These are phyloP conservation scores for Mucor ambiguus DNA, from an alignment of 371 early-diverging fungal genomes.

Conservation along the genomic window DNA sequence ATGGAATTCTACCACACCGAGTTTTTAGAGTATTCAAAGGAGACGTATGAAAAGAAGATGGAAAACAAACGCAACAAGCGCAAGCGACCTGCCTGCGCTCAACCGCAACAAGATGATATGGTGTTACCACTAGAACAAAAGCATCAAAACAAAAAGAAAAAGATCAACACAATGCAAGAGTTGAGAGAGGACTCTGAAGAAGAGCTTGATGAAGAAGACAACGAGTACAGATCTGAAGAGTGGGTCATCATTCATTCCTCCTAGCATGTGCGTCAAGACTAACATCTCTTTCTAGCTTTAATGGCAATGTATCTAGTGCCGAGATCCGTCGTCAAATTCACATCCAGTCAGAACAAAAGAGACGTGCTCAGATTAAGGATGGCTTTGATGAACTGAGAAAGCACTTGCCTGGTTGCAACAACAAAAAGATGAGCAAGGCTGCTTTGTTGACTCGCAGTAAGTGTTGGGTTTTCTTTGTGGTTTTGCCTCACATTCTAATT, in stretches of 20 bases:
- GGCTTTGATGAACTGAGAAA: constrained; percentile 58
- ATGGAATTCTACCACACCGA: constrained; percentile 56
- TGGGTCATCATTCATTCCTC: neutral
- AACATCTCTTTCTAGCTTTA: neutral
- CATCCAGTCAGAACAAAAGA: constrained; percentile 57
- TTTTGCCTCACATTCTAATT: neutral
- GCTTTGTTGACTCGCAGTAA: constrained; percentile 56
- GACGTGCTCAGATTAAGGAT: constrained; percentile 56
- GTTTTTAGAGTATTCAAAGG: constrained; percentile 53
- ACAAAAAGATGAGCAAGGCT: constrained; percentile 63
- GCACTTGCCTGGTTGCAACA: constrained; percentile 53
- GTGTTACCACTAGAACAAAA: constrained; percentile 4
- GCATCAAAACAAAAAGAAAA: constrained; percentile 31
- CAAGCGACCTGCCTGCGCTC: constrained; percentile 26
- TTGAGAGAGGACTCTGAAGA: constrained; percentile 26
- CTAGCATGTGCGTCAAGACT: neutral
- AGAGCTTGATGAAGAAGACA: constrained; percentile 35
- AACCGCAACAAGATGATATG: constrained; percentile 8
- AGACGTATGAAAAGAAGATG: constrained; percentile 49
- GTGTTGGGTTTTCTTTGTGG: constrained; percentile 6
- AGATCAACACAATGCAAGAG: constrained; percentile 1
- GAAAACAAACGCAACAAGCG: constrained; percentile 49
- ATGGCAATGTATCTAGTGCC: constrained; percentile 24
- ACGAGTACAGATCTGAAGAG: constrained; percentile 28
- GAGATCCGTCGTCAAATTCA: constrained; percentile 56